A percentile compares a stretch with the other conserved stretches of the same genome.
phyloP scores from a whole-genome alignment of 495 filamentous ascomycete genomes.

The Annulohypoxylon moriforme region DNA sequence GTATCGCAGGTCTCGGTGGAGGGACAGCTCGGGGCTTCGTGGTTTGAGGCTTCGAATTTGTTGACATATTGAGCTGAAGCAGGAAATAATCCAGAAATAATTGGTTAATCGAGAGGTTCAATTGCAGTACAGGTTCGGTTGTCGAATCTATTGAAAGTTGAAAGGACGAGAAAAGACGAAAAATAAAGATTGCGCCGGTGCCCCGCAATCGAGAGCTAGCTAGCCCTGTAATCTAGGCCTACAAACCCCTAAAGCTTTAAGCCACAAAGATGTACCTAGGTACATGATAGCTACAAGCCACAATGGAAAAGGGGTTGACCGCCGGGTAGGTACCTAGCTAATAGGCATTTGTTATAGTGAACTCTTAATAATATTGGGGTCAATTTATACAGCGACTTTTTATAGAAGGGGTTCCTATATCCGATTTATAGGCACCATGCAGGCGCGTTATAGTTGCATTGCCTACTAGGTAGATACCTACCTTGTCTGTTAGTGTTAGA shows the following conservation, averaged over 20 bases:
- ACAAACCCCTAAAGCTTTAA: neutral
- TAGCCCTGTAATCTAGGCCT: neutral
- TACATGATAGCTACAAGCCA: neutral
- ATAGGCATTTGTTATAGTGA: too few relatives aligned
- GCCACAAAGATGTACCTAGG: neutral
- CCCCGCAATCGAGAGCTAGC: neutral
- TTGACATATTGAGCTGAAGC: conserved; percentile 25
- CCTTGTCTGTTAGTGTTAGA: too few relatives aligned
- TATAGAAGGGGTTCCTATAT: neutral
- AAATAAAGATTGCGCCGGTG: neutral
- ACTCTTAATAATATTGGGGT: too few relatives aligned
- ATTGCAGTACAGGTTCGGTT: neutral
- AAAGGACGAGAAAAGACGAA: too few relatives aligned
- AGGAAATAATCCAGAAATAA: neutral
- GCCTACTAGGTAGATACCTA: too few relatives aligned
- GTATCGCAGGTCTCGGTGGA: conserved; percentile 6
- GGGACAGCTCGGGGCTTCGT: neutral
- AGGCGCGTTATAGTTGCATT: too few relatives aligned
- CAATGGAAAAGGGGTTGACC: neutral
- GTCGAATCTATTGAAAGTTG: neutral
- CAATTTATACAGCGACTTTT: too few relatives aligned
- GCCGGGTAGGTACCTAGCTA: too few relatives aligned
- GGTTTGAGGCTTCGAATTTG: neutral
- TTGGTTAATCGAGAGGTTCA: neutral
- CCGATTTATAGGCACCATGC: too few relatives aligned